Evolutionary conservation across 2,329 filamentous ascomycete genomes (phyloP).

Genomic region (Alternaria gaisen): DNA sequence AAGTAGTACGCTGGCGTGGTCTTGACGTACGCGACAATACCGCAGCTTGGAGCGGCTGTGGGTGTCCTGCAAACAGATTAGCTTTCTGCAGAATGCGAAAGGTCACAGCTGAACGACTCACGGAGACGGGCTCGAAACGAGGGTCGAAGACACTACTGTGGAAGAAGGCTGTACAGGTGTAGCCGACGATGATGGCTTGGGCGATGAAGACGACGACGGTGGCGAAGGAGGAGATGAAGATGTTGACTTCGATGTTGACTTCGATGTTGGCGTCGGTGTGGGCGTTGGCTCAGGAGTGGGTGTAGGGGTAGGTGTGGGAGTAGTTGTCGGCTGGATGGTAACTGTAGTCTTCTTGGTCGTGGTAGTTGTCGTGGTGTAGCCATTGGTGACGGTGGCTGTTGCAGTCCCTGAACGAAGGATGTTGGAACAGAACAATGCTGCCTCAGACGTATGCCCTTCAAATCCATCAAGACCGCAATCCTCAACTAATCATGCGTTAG

Average conservation of each 20-base stretch:
- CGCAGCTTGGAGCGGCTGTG: conserved; percentile 30
- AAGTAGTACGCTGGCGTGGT: conserved; percentile 44
- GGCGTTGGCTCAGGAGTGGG: conserved; percentile 23
- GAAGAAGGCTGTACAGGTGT: conserved; percentile 22
- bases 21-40: conserved; percentile 45
- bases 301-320: conserved; percentile 10
- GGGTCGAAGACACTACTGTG: conserved; percentile 22
- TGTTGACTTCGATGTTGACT: conserved; percentile 19
- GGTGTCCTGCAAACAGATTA: conserved; percentile 28
- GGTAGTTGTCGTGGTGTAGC: conserved; percentile 31
- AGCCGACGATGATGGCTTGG: conserved; percentile 19
- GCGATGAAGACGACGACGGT: conserved; percentile 10
- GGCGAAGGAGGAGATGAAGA: conserved; percentile 14
- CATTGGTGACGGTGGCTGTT: conserved; percentile 34
- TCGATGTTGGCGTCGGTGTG: conserved; percentile 24
- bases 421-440: conserved; percentile 41
- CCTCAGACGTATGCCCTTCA: conserved; percentile 41
- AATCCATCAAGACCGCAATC: conserved; percentile 44
- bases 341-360: conserved; percentile 32
- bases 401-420: conserved; percentile 39
- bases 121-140: conserved; percentile 32
- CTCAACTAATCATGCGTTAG: conserved; percentile 26
- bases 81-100: background rate
- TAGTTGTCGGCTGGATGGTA: conserved; percentile 32
- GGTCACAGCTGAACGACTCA: conserved; percentile 15